A percentile compares a stretch with the other conserved stretches of the same genome.
Evolutionary conservation across 2,329 filamentous ascomycete species (phyloP).

Genomic region (Calcarisporium arbuscula): DNA sequence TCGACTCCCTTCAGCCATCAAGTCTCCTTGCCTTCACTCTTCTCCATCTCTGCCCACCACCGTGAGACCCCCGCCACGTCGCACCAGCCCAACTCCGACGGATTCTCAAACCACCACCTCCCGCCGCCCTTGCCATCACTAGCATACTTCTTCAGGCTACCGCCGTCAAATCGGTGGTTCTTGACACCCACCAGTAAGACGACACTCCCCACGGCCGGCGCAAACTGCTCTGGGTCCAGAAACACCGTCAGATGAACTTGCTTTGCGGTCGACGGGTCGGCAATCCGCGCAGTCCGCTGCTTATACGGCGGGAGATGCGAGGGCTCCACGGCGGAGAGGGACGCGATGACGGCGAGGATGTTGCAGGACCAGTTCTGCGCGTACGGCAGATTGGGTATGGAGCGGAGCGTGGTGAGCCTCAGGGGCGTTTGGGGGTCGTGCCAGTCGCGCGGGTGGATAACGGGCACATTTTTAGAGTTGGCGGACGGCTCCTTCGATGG

Average conservation of each 20-base stretch:
- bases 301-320: constrained; percentile 41
- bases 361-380: constrained; percentile 54
- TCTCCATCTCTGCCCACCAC: constrained; percentile 36
- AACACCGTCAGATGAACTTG: constrained; percentile 49
- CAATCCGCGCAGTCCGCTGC: constrained; percentile 46
- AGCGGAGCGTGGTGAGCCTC: constrained; percentile 44
- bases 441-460: constrained; percentile 35
- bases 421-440: constrained; percentile 36
- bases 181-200: constrained; percentile 50
- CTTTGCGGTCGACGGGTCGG: constrained; percentile 45
- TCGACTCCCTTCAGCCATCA: background rate
- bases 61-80: constrained; percentile 35
- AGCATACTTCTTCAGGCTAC: constrained; percentile 37
- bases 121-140: constrained; percentile 29
- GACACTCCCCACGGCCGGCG: constrained; percentile 39
- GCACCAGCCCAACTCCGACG: constrained; percentile 41
- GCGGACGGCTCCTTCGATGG: background rate
- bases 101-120: constrained; percentile 48
- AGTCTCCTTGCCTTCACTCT: constrained; percentile 2
- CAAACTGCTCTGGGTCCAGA: constrained; percentile 43
- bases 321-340: constrained; percentile 41
- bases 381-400: constrained; percentile 47
- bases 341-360: constrained; percentile 43
- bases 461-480: constrained; percentile 14
- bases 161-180: constrained; percentile 48